Base-by-base conservation (phyloP, 345 rosid species). In the Lepidium didymum region DNA sequence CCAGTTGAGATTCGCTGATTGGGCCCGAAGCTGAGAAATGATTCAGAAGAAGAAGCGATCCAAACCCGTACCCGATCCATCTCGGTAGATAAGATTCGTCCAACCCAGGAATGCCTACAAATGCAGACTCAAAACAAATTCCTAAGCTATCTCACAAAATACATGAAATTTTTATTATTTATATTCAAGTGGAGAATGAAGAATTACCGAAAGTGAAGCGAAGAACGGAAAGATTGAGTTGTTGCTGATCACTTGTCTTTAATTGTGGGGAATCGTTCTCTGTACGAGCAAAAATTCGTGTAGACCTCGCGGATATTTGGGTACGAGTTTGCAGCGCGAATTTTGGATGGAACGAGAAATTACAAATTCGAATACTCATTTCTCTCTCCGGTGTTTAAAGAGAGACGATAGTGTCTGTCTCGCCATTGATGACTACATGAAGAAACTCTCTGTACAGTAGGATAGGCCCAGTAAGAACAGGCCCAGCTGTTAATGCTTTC, bases 41-140 rank as follows among this genome's bases (percentile, higher is more conserved):
- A 1, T 72, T 72, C 4, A 88, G 85, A 79, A 90, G 83, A 70
- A 93, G 73, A 63, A 93, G 92, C 25, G 96, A 88, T 21, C 98
- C 96, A 63, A 93, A 90, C 46, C 98, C 97, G 75, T 83, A 93
- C 0, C 97, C 98, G 4, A 93, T 82, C 89, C 89, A 93, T 77
- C 96, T 83, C 23, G 98, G 98, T 62, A 93, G 79, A 75, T 86
- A 84, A 33, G 96, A 90, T 74, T 94, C 99, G 70, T 94, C 95
- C 14, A 90, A 60, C 61, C 99, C 96, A 65, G 90, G 95, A 43
- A 90, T 88, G 23, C 97, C 94, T 88, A 53, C 18, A 34, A 6
- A 56, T 12, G n/a, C 21, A 53, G 14, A 55, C 38, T 56, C 36
- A 37, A 37, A 56, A 21, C 34, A 1, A 14, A 10, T 42, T 54